These are phyloP conservation scores for Trametes sanguinea DNA, from an alignment of 768 basidiomycete genomes.

Conservation along the genomic window DNA sequence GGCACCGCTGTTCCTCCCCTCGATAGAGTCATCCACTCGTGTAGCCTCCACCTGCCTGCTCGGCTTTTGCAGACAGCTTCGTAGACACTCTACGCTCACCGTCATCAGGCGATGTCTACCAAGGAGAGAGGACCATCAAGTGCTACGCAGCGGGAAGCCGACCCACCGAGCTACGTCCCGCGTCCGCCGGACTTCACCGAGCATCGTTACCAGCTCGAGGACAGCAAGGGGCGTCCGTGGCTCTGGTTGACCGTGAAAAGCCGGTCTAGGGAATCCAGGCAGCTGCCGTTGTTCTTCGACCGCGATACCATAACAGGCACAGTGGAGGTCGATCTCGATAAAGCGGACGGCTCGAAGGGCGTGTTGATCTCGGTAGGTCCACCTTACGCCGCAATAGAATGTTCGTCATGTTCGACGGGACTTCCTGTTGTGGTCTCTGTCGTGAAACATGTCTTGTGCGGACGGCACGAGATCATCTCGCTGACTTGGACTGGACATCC, in stretches of 20 bases:
- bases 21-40: no score
- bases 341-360: constrained; percentile 50
- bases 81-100: no score
- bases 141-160: neutral
- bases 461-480: no score
- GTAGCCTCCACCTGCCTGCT: no score
- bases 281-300: constrained; percentile 48
- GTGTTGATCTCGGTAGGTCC: constrained; percentile 48
- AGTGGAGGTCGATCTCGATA: constrained; percentile 53
- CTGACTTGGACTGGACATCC: no score
- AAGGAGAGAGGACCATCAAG: neutral
- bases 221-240: constrained; percentile 47
- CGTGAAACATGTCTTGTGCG: no score
- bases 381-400: neutral
- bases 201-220: constrained; percentile 46
- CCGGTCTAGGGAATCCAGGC: constrained; percentile 40
- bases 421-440: neutral
- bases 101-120: neutral
- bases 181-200: constrained; percentile 29
- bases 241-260: constrained; percentile 48
- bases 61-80: no score
- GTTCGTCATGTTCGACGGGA: neutral
- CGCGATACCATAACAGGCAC: constrained; percentile 51
- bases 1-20: no score
- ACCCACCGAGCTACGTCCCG: constrained; percentile 14